Percentiles rank a stretch among this genome's conserved stretches.
phyloP scores from a whole-genome alignment of 2,329 filamentous ascomycete genomes.

The Teratosphaeria epicoccoides region DNA sequence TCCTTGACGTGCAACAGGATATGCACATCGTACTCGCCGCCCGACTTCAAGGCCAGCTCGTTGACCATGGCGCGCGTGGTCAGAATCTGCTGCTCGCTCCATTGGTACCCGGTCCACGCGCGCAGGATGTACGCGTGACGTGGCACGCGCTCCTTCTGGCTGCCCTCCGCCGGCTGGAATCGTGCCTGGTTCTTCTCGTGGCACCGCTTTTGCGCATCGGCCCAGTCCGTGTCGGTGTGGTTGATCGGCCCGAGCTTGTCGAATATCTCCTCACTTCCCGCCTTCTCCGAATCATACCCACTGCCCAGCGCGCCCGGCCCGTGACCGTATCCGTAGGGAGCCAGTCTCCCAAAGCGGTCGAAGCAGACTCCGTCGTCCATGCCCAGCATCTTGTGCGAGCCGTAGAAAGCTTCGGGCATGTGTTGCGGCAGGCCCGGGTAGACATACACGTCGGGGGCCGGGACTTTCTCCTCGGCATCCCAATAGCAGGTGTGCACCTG shows the following conservation, averaged over 20 bases:
- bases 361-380: conserved; percentile 40
- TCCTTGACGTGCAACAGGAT: conserved; percentile 79
- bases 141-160: conserved; percentile 30
- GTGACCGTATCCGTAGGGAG: conserved; percentile 39
- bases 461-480: conserved; percentile 46
- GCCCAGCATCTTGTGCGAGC: conserved; percentile 38
- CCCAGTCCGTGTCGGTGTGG: conserved; percentile 40
- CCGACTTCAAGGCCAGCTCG: conserved; percentile 69
- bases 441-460: conserved; percentile 53
- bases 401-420: conserved; percentile 38
- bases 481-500: conserved; percentile 53
- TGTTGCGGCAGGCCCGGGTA: conserved; percentile 47
- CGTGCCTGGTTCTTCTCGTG: conserved; percentile 40
- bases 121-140: conserved; percentile 77
- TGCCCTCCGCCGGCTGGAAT: conserved; percentile 27
- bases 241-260: conserved; percentile 38
- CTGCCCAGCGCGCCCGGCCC: conserved; percentile 40
- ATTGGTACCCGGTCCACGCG: conserved; percentile 72
- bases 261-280: conserved; percentile 41
- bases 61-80: conserved; percentile 74
- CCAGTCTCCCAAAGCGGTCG: conserved; percentile 40
- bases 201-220: conserved; percentile 37
- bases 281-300: conserved; percentile 33
- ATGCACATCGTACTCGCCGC: conserved; percentile 78
- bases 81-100: conserved; percentile 67